phyloP scores from a whole-genome alignment of 108 stramenopile genomes.

The Nitzschia sp. region DNA sequence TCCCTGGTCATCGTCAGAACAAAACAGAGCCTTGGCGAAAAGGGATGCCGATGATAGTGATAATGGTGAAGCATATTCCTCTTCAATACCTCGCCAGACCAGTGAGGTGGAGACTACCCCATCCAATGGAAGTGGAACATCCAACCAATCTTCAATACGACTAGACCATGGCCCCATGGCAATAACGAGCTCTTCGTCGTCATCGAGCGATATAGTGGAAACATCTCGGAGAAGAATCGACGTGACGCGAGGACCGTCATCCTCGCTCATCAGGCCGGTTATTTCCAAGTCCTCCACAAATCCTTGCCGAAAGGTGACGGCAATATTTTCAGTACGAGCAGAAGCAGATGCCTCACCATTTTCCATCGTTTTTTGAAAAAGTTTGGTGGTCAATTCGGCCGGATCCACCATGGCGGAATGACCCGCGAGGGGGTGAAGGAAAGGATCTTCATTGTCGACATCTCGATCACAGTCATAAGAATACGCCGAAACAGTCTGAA shows the following conservation, averaged over 20 bases:
- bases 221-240: background rate
- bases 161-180: slow-evolving; percentile 27
- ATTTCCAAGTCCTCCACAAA: background rate
- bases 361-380: slow-evolving; percentile 14
- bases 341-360: background rate
- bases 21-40: slow-evolving; percentile 19
- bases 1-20: slow-evolving; percentile 25
- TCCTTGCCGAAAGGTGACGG: background rate
- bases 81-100: slow-evolving; percentile 6
- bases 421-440: background rate
- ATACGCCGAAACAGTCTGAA: background rate
- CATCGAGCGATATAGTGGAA: background rate
- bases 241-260: background rate
- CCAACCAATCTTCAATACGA: slow-evolving; percentile 33
- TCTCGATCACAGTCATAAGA: background rate
- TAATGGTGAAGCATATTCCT: background rate
- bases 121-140: slow-evolving; percentile 32
- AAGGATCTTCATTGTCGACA: background rate
- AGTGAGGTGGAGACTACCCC: slow-evolving; percentile 30
- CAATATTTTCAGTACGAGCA: background rate
- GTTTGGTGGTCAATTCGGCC: slow-evolving; percentile 5
- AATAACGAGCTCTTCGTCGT: slow-evolving; percentile 26
- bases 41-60: background rate
- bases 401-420: slow-evolving; percentile 30
- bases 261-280: background rate